Conservation (phyloP, 371 early-diverging fungal genomes). For the Circinella umbellata region DNA sequence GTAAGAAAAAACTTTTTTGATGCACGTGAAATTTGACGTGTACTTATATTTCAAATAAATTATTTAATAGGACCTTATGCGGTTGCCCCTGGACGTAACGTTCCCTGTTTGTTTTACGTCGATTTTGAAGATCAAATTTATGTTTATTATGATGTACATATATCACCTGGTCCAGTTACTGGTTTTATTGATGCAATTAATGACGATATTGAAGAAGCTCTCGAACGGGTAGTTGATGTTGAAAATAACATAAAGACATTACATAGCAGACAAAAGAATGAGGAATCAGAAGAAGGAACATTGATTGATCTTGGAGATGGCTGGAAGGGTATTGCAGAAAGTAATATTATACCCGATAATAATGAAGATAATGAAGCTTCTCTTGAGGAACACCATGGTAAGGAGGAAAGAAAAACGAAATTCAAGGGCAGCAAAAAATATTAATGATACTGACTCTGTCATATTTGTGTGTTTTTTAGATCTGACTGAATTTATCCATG, state of each 20-base stretch:
- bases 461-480: slow-evolving; percentile 14
- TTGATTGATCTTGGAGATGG: slow-evolving; percentile 54
- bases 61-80: slow-evolving; percentile 60
- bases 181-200: slow-evolving; percentile 53
- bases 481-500: slow-evolving; percentile 30
- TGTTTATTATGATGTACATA: slow-evolving; percentile 75
- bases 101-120: slow-evolving; percentile 82
- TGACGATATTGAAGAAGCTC: slow-evolving; percentile 50
- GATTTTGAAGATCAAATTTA: slow-evolving; percentile 85
- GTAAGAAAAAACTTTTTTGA: slow-evolving; percentile 23
- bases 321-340: slow-evolving; percentile 44
- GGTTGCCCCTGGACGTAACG: slow-evolving; percentile 68
- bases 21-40: background rate
- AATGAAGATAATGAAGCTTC: slow-evolving; percentile 2
- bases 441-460: too few species aligned
- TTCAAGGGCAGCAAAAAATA: too few species aligned
- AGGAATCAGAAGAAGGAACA: slow-evolving; percentile 16
- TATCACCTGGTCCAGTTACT: slow-evolving; percentile 50
- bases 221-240: slow-evolving; percentile 44
- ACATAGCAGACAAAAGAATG: slow-evolving; percentile 16
- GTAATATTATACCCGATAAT: slow-evolving; percentile 12
- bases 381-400: background rate
- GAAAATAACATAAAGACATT: slow-evolving; percentile 39
- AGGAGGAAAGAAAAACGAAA: too few species aligned
- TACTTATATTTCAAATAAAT: background rate